Evolutionary conservation across 768 basidiomycete species (phyloP), one percentile per base, ranked within the genome.

Genomic region (Tulasnella sp.): DNA sequence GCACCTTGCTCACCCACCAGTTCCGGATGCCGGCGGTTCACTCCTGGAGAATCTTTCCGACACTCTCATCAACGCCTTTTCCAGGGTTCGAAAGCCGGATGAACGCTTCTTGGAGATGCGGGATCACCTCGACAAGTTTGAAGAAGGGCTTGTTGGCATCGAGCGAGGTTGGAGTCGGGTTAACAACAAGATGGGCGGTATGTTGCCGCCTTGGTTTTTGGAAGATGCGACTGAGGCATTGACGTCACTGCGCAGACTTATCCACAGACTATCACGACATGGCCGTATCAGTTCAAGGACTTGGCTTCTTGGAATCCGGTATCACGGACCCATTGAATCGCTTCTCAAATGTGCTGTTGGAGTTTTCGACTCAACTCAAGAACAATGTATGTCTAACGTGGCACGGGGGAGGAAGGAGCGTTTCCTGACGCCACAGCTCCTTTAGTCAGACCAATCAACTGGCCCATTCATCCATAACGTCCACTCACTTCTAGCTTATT

Each of bases 311-410:
- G 81, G 98, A 99, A 86, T 95, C 94, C 81, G 98, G 98, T 52
- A 99, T 99, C 82, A 99, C 98, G 71, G 98, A 99, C 83, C 97
- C 96, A 0, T 87, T 99, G 82, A 97, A 97, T 83, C 93, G 97
- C 84, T 99, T 99, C 82, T 98, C 97, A 40, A 97, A 97, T 84
- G 96, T 96, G 1, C 88, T 99, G 77, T 89, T 98, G 48, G 97
- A 99, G 85, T 98, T 98, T 84, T 98, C 97, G 2, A 93, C 95
- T 0, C 86, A 97, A 31, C 85, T 97, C 52, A 92, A 95, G 77
- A 94, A 97, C 84, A 90, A 90, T 82, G 96, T 95, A 85, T 31
- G 89, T 72, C 31, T 71, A 52, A 44, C 62, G 36, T 31, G 68
- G 42, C 42, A 34, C 8, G 42, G n/a, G n/a, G n/a, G n/a, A n/a